Evolutionary conservation across 495 filamentous ascomycete species (phyloP), one percentile per base, ranked within the genome.

Genomic region (Penicillium mononematosum): DNA sequence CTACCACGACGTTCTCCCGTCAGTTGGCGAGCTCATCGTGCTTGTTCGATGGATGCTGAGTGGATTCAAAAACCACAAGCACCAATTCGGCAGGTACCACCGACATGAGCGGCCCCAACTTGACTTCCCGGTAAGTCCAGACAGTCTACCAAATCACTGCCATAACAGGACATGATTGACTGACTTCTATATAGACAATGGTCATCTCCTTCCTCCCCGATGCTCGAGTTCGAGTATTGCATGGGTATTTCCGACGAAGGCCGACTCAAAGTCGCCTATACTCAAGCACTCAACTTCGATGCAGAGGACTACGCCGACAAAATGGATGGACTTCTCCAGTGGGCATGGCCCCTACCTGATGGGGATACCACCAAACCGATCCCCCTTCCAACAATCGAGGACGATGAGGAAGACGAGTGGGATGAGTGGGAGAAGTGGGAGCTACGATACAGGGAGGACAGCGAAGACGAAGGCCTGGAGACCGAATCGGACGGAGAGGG

Each of bases 131-230:
- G 53, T 56, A 31, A 10, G 53, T 49, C 19, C 17, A 22, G 5
- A n/a, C 9, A 1, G 1, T 53, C 20, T 3, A 38, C 5, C 14
- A n/a, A 45, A 5, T 25, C 1, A 45, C 4, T 25, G 16, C 17
- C 3, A 8, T 32, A 32, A 4, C 9, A 43, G 7, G 1, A 32
- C 1, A 54, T 25, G 6, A n/a, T 7, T 47, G 11, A 53, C 43
- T 47, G 17, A 48, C 6, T n/a, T 5, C 14, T 16, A n/a, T 11
- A 7, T 42, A 54, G 56, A 59, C 56, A 19, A 39, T 59, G 43
- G 34, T 54, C 14, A 54, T 59, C 12, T 59, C 56, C 4, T 59
- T 53, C 36, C 56, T 54, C 16, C 50, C 56, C 2, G 41, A 42
- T 16, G 42, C 27, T 20, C 43, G 34, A 17, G 56, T 51, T 19